These are phyloP conservation scores for Peronospora tabacina DNA, from an alignment of 352 stramenopile species.

Conservation along the genomic window DNA sequence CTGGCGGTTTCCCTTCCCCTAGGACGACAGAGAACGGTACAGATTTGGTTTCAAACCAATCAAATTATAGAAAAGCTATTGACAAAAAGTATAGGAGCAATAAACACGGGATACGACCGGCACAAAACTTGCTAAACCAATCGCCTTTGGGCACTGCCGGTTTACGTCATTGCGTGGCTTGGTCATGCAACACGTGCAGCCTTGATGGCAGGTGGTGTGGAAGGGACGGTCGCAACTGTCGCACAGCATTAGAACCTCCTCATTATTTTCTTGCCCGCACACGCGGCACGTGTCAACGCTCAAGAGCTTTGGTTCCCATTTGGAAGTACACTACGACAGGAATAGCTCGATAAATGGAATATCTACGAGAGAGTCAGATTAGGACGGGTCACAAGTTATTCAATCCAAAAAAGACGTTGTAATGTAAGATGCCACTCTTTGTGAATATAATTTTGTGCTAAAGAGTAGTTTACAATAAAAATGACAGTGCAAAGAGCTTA, in stretches of 20 bases:
- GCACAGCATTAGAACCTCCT: conserved; percentile 73
- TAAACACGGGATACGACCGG: conserved; percentile 40
- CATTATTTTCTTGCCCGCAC: conserved; percentile 64
- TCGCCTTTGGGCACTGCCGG: conserved; percentile 68
- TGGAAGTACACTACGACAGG: conserved; percentile 9
- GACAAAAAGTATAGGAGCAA: background rate
- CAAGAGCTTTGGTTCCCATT: conserved; percentile 32
- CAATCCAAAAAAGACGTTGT: no score
- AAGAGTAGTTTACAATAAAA: no score
- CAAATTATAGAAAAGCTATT: background rate
- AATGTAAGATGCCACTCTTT: no score
- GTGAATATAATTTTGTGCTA: no score
- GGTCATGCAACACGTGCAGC: conserved; percentile 68
- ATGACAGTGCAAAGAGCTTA: no score
- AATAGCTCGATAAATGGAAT: conserved; percentile 2
- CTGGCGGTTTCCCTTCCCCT: conserved; percentile 34
- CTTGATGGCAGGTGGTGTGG: conserved; percentile 64
- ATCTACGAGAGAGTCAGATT: background rate
- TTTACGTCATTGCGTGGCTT: conserved; percentile 76
- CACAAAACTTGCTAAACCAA: conserved; percentile 85
- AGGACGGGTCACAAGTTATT: no score
- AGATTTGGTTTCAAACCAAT: background rate
- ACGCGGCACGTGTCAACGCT: conserved; percentile 74
- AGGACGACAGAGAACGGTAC: background rate
- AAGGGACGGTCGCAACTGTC: conserved; percentile 72